Percentiles rank a stretch among this genome's conserved stretches.
Conservation (phyloP, 306 rosid species). For the Vigna reflexopilosa region DNA sequence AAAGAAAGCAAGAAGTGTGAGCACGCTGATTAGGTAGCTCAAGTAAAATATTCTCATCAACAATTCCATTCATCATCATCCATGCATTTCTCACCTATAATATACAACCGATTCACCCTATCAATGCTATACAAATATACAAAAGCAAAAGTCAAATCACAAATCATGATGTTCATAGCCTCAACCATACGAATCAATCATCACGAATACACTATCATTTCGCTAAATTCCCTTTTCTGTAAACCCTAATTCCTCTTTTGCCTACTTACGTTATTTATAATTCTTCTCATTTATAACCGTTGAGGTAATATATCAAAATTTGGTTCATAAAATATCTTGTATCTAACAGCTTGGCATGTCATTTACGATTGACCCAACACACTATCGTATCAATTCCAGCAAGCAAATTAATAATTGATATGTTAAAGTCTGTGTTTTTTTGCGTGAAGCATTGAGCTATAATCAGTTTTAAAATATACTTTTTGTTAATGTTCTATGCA, state of each 20-base stretch:
- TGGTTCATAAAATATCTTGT: too few species aligned
- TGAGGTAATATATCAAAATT: background rate
- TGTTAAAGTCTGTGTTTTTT: background rate
- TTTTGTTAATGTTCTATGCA: background rate
- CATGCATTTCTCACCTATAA: background rate
- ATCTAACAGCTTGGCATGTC: background rate
- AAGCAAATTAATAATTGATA: conserved; percentile 9
- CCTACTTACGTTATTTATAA: background rate
- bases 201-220: conserved; percentile 9
- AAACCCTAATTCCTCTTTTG: background rate
- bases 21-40: conserved; percentile 3
- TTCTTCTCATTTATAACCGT: conserved; percentile 1
- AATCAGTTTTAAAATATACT: conserved; percentile 17
- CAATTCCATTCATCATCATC: background rate
- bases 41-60: background rate
- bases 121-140: background rate
- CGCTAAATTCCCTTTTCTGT: background rate
- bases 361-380: conserved; percentile 12
- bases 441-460: conserved; percentile 19
- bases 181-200: conserved; percentile 24
- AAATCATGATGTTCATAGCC: conserved; percentile 30
- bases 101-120: background rate
- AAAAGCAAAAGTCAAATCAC: background rate
- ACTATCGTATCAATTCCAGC: background rate
- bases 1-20: background rate